Conservation (phyloP, 805 yeast species). For the Huiozyma sinensis region DNA sequence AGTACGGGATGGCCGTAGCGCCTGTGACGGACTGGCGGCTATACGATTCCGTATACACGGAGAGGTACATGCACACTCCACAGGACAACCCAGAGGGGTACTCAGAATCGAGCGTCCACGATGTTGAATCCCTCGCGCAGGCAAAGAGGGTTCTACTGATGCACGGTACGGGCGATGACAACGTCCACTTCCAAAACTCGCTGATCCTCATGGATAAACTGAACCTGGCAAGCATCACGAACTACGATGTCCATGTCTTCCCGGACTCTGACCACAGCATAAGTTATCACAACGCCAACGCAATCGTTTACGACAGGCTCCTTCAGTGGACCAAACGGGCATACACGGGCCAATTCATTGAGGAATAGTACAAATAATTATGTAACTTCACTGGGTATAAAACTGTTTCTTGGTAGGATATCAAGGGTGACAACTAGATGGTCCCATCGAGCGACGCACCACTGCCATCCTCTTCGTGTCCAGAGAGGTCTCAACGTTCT, state of each 20-base stretch:
- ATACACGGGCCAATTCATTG: conserved; percentile 35
- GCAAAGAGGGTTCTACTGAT: conserved; percentile 66
- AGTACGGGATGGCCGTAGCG: conserved; percentile 90
- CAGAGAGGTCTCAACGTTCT: too few relatives aligned
- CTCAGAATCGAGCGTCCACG: conserved; percentile 40
- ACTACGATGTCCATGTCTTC: conserved; percentile 68
- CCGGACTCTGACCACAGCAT: conserved; percentile 76
- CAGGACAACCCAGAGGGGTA: conserved; percentile 58
- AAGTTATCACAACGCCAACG: conserved; percentile 59
- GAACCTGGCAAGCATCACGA: conserved; percentile 64
- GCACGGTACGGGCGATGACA: conserved; percentile 98
- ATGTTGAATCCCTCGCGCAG: conserved; percentile 44
- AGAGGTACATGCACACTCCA: conserved; percentile 87
- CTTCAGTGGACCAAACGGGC: conserved; percentile 56
- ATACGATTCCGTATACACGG: conserved; percentile 90
- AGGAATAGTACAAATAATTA: background rate
- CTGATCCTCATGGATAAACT: conserved; percentile 66
- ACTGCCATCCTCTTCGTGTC: too few relatives aligned
- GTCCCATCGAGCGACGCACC: too few relatives aligned
- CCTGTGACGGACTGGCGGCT: conserved; percentile 93
- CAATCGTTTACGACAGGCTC: conserved; percentile 58
- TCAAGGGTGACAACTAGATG: too few relatives aligned
- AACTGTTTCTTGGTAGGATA: too few relatives aligned
- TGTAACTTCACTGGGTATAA: too few relatives aligned
- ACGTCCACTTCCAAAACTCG: conserved; percentile 90